phyloP scores from a whole-genome alignment of 768 basidiomycete genomes.

The Xerocomus brunneocitrinus region DNA sequence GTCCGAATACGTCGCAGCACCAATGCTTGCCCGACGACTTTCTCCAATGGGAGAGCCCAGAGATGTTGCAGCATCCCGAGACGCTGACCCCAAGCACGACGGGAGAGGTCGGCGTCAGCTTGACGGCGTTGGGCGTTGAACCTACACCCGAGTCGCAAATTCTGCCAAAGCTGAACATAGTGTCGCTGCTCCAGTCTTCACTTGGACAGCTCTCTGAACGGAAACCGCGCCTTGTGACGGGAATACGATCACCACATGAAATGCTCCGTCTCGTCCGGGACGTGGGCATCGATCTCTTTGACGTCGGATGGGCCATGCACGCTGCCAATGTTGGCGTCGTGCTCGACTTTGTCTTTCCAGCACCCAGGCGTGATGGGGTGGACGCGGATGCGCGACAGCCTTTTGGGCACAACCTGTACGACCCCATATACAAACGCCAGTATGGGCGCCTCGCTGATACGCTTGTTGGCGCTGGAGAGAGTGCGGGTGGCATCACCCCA shows the following conservation, averaged over 20 bases:
- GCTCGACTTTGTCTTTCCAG: constrained; percentile 75
- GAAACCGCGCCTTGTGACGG: constrained; percentile 65
- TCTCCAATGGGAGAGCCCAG: constrained; percentile 10
- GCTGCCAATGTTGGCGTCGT: constrained; percentile 70
- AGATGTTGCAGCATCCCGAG: constrained; percentile 14
- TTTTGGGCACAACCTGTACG: constrained; percentile 74
- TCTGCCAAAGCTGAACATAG: constrained; percentile 14
- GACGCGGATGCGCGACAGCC: not conserved
- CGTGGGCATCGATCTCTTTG: constrained; percentile 74
- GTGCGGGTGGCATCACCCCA: not conserved
- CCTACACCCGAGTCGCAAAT: not conserved
- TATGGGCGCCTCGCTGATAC: constrained; percentile 50
- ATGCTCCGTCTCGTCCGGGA: constrained; percentile 60
- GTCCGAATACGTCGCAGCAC: constrained; percentile 14
- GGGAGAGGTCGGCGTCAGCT: not conserved
- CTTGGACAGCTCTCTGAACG: constrained; percentile 44
- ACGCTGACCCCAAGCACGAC: constrained; percentile 5
- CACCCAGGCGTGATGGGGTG: constrained; percentile 8
- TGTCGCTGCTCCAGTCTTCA: constrained; percentile 54
- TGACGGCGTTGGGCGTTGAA: not conserved
- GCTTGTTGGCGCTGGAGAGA: constrained; percentile 22
- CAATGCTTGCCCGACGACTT: constrained; percentile 10
- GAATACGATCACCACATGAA: constrained; percentile 63
- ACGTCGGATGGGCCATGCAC: constrained; percentile 64
- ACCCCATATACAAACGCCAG: constrained; percentile 51